phyloP scores from a whole-genome alignment of 202 grass and related monocot species.

The Dendrocalamus latiflorus region DNA sequence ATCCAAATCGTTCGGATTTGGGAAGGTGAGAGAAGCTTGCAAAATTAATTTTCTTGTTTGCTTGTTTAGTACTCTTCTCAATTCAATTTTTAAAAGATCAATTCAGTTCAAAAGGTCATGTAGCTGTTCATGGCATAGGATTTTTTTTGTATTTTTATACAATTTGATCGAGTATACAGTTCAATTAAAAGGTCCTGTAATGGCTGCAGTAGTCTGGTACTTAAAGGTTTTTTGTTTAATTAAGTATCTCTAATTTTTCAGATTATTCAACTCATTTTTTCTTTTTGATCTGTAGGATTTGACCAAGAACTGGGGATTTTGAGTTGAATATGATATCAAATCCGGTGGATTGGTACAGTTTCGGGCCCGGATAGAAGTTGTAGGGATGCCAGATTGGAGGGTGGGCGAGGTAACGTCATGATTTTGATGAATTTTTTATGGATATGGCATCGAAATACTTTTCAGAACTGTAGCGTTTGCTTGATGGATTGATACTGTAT shows the following conservation, averaged over 20 bases:
- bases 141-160: background rate
- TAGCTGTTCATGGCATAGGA: background rate
- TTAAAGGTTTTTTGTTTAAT: background rate
- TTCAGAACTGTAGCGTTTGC: background rate
- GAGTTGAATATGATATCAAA: constrained; percentile 75
- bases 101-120: background rate
- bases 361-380: constrained; percentile 61
- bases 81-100: background rate
- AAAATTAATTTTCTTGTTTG: background rate
- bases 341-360: constrained; percentile 46
- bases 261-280: background rate
- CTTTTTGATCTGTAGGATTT: constrained; percentile 22
- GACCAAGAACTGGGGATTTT: constrained; percentile 37
- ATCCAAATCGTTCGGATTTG: constrained; percentile 16
- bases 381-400: constrained; percentile 73
- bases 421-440: constrained; percentile 6
- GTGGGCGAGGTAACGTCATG: constrained; percentile 53
- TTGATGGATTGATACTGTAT: background rate
- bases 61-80: background rate
- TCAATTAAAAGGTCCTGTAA: background rate
- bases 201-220: background rate
- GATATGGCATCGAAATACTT: background rate
- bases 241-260: background rate
- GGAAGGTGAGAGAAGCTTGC: constrained; percentile 3
- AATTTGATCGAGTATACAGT: background rate